Conservation (phyloP, 768 basidiomycete species). For the Podaxis pistillaris region DNA sequence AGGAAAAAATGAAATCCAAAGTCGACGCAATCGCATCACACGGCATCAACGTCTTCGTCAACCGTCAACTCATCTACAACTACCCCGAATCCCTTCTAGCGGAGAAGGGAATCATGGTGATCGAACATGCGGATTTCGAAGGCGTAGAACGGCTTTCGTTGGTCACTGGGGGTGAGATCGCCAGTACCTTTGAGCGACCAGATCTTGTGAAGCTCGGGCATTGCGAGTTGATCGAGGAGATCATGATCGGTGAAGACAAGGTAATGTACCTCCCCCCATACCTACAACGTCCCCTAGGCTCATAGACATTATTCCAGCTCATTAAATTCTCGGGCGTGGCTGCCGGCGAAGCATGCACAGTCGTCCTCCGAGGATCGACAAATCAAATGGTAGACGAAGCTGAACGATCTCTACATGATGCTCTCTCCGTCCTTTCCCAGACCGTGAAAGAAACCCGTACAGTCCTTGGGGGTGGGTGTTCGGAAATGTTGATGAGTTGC, state of each 20-base stretch:
- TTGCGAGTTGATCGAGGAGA: slow-evolving; percentile 96
- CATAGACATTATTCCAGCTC: slow-evolving; percentile 49
- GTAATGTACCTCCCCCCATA: slow-evolving; percentile 36
- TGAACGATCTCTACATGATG: slow-evolving; percentile 95
- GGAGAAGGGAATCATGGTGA: slow-evolving; percentile 92
- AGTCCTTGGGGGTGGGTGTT: slow-evolving; percentile 94
- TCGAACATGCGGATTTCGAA: slow-evolving; percentile 99
- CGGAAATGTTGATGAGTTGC: slow-evolving; percentile 97
- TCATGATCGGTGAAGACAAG: slow-evolving; percentile 99
- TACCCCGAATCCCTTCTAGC: slow-evolving; percentile 96
- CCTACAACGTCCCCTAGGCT: background rate
- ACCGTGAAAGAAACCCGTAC: slow-evolving; percentile 96
- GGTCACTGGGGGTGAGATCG: slow-evolving; percentile 97
- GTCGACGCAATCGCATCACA: slow-evolving; percentile 92
- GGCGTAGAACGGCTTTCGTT: slow-evolving; percentile 95
- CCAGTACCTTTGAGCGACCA: slow-evolving; percentile 90
- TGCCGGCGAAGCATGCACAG: slow-evolving; percentile 96
- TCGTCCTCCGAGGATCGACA: slow-evolving; percentile 95
- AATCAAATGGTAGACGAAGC: slow-evolving; percentile 99
- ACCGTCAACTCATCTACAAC: slow-evolving; percentile 98
- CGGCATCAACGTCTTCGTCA: slow-evolving; percentile 97
- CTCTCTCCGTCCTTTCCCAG: slow-evolving; percentile 94
- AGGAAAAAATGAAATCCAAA: slow-evolving; percentile 99
- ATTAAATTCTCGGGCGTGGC: slow-evolving; percentile 99
- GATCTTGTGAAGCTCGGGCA: slow-evolving; percentile 89